A percentile compares a stretch with the other conserved stretches of the same genome.
These are phyloP conservation scores for Alternaria viburni DNA, from an alignment of 2,329 filamentous ascomycete genomes.

Conservation along the genomic window DNA sequence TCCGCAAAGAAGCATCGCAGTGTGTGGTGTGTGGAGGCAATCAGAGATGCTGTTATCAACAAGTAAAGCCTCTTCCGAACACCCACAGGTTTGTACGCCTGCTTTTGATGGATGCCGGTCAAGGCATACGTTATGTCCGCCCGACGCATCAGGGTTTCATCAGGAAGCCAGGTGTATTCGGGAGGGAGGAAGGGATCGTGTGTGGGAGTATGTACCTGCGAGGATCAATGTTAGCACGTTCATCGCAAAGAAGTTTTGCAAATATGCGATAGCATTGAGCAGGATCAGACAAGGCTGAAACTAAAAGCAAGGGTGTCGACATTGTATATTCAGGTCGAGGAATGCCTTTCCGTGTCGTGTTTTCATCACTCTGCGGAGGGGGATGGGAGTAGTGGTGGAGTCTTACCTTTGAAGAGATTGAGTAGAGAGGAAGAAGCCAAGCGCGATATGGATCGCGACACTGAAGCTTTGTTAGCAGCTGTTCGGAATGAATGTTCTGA, in stretches of 20 bases:
- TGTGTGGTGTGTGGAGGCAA: constrained; percentile 31
- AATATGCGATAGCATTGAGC: constrained; percentile 22
- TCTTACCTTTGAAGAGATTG: constrained; percentile 51
- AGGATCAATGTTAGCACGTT: constrained; percentile 33
- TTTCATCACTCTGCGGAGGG: constrained; percentile 62
- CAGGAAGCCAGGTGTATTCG: constrained; percentile 49
- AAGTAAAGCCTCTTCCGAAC: constrained; percentile 62
- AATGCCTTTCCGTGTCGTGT: constrained; percentile 71
- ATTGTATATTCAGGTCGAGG: constrained; percentile 69
- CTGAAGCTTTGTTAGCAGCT: constrained; percentile 27
- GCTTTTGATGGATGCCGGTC: constrained; percentile 59
- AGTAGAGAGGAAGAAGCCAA: not conserved
- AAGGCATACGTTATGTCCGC: constrained; percentile 68
- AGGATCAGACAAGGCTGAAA: constrained; percentile 74
- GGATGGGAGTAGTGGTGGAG: constrained; percentile 8
- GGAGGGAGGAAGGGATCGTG: constrained; percentile 16
- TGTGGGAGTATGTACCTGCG: constrained; percentile 41
- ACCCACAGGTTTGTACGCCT: constrained; percentile 70
- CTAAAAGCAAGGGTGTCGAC: constrained; percentile 67
- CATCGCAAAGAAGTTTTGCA: constrained; percentile 14
- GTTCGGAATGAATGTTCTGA: not conserved
- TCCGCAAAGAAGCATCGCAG: constrained; percentile 2
- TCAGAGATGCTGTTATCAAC: constrained; percentile 76
- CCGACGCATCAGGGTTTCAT: constrained; percentile 72
- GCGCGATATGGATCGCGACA: not conserved